Evolutionary conservation across 257 asterid species (phyloP).

Genomic region (Solanum commersonii): DNA sequence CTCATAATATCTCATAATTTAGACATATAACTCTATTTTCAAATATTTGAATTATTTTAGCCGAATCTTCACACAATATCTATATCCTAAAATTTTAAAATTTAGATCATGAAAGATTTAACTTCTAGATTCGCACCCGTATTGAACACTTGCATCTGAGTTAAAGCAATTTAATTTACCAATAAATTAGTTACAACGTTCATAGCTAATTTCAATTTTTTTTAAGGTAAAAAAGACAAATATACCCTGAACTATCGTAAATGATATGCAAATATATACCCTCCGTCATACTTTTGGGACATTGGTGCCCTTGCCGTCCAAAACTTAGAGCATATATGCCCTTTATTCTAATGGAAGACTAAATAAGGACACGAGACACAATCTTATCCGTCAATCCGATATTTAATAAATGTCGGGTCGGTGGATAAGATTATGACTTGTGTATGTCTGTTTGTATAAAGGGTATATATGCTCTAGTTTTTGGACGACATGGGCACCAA

Average conservation of each 20-base stretch:
- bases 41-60: not conserved
- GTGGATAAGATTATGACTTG: not conserved
- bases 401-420: not conserved
- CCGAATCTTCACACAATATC: rapidly evolving
- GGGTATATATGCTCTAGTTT: too few species aligned
- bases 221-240: not conserved
- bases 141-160: not conserved
- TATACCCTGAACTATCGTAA: too few species aligned
- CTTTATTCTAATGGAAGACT: too few species aligned
- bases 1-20: not conserved
- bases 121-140: not conserved
- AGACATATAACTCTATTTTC: not conserved
- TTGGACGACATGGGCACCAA: rapidly evolving
- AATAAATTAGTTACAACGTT: not conserved
- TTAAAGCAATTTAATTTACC: not conserved
- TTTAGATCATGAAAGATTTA: not conserved
- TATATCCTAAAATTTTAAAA: not conserved
- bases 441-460: not conserved
- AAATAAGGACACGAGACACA: not conserved
- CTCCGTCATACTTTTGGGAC: too few species aligned
- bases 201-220: not conserved
- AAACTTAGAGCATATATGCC: too few species aligned
- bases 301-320: too few species aligned
- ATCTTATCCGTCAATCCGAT: too few species aligned
- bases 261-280: too few species aligned